These are phyloP conservation scores for Colletotrichum acutatum DNA, from an alignment of 2,329 filamentous ascomycete genomes.

Conservation along the genomic window DNA sequence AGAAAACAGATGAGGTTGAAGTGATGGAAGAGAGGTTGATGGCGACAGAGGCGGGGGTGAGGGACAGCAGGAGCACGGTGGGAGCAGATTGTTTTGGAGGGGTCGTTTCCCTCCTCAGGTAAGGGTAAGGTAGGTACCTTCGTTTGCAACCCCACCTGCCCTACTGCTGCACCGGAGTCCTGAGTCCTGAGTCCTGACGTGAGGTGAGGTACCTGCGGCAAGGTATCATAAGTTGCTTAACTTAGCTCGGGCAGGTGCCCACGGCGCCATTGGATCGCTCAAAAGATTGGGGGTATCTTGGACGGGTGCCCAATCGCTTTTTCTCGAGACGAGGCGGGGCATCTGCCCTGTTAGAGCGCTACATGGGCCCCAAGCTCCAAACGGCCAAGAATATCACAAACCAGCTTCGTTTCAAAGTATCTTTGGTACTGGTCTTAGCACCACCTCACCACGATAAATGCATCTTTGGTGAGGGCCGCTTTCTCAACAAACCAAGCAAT, in stretches of 20 bases:
- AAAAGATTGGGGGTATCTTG: conserved; percentile 30
- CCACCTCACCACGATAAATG: conserved; percentile 16
- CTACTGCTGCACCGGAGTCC: neutral
- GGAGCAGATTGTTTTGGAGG: conserved; percentile 32
- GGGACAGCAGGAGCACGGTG: conserved; percentile 13
- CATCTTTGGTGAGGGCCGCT: conserved; percentile 29
- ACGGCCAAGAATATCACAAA: conserved; percentile 15
- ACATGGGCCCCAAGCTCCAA: conserved; percentile 17
- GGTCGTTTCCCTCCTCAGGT: conserved; percentile 28
- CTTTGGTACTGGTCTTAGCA: conserved; percentile 6
- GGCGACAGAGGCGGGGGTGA: conserved; percentile 13
- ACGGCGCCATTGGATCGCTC: conserved; percentile 14
- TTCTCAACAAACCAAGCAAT: conserved; percentile 34
- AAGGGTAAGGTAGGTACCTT: neutral
- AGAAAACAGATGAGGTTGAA: conserved; percentile 14
- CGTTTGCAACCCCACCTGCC: conserved; percentile 21
- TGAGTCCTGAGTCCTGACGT: conserved; percentile 9
- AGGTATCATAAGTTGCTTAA: conserved; percentile 15
- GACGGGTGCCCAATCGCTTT: conserved; percentile 20
- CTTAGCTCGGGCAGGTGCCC: conserved; percentile 3
- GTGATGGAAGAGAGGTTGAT: conserved; percentile 9
- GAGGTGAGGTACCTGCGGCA: conserved; percentile 16
- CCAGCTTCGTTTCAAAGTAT: conserved; percentile 28
- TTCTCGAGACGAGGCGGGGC: conserved; percentile 18
- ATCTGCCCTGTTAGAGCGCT: conserved; percentile 30